Percentiles rank a stretch among this genome's conserved stretches.
Conservation (phyloP, 257 asterid genomes). For the Jasminum sambac region DNA sequence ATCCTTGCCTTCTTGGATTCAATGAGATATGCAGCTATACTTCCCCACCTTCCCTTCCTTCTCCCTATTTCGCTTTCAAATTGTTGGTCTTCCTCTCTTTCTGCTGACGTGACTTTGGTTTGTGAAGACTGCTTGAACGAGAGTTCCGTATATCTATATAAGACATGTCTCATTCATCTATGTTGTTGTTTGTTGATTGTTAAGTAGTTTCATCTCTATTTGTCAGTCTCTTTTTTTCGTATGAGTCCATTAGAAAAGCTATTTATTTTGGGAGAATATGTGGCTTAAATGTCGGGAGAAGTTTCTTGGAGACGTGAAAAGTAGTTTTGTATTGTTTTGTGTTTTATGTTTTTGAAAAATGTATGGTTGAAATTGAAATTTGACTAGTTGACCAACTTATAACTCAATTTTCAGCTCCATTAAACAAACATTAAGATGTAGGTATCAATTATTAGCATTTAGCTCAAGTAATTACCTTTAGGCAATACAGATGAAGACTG, state of each 20-base stretch:
- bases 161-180: not conserved
- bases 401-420: no score
- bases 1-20: constrained; percentile 3
- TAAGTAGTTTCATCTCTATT: not conserved
- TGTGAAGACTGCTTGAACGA: not conserved
- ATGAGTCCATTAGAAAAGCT: not conserved
- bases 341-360: no score
- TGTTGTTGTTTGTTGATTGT: not conserved
- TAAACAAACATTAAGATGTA: not conserved
- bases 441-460: not conserved
- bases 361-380: no score
- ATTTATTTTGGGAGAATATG: not conserved
- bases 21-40: constrained; percentile 3
- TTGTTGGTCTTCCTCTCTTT: not conserved
- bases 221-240: not conserved
- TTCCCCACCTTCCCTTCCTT: not conserved
- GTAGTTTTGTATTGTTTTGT: no score
- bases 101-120: not conserved
- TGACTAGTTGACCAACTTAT: no score
- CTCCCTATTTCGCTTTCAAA: not conserved
- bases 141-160: not conserved
- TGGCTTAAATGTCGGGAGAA: no score
- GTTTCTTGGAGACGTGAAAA: no score
- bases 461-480: not conserved
- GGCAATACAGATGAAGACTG: not conserved